phyloP scores from a whole-genome alignment of 2,329 filamentous ascomycete species.

The Pyrenophora teres region DNA sequence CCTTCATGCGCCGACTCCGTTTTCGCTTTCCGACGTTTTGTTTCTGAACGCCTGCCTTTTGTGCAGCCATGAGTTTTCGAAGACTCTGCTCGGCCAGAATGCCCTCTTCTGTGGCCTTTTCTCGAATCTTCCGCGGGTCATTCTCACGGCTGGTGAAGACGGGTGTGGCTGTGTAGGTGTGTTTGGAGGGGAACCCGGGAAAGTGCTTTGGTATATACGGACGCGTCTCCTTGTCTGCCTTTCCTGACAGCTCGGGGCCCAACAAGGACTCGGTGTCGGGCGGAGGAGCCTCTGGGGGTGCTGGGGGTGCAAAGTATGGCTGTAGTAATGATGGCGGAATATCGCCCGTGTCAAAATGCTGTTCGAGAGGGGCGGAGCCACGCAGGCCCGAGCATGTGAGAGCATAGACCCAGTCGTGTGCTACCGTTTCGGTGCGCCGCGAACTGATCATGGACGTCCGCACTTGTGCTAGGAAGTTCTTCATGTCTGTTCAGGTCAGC shows the following conservation, averaged over 20 bases:
- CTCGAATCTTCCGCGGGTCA: conserved; percentile 64
- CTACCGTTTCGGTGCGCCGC: conserved; percentile 60
- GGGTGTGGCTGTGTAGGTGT: conserved; percentile 66
- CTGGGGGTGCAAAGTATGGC: conserved; percentile 50
- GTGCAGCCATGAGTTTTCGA: conserved; percentile 60
- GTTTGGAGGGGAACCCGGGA: conserved; percentile 65
- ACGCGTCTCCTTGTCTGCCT: conserved; percentile 52
- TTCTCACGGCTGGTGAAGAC: conserved; percentile 63
- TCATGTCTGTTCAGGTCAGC: conserved; percentile 54
- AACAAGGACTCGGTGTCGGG: conserved; percentile 56
- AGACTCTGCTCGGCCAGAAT: conserved; percentile 68
- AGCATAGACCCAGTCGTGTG: conserved; percentile 63
- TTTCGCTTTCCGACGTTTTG: conserved; percentile 45
- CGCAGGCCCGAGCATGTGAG: conserved; percentile 50
- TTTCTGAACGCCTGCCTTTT: conserved; percentile 53
- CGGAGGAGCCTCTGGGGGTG: conserved; percentile 47
- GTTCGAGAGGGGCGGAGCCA: conserved; percentile 47
- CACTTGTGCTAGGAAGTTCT: conserved; percentile 58
- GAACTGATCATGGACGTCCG: conserved; percentile 62
- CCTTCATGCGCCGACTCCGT: conserved; percentile 46
- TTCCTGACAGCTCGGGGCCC: conserved; percentile 56
- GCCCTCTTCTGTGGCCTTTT: conserved; percentile 68
- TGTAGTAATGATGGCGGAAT: conserved; percentile 42
- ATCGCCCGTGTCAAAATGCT: conserved; percentile 50
- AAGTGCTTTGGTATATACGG: conserved; percentile 65